Conservation (phyloP, 495 filamentous ascomycete genomes). For the Alectoria sarmentosa region DNA sequence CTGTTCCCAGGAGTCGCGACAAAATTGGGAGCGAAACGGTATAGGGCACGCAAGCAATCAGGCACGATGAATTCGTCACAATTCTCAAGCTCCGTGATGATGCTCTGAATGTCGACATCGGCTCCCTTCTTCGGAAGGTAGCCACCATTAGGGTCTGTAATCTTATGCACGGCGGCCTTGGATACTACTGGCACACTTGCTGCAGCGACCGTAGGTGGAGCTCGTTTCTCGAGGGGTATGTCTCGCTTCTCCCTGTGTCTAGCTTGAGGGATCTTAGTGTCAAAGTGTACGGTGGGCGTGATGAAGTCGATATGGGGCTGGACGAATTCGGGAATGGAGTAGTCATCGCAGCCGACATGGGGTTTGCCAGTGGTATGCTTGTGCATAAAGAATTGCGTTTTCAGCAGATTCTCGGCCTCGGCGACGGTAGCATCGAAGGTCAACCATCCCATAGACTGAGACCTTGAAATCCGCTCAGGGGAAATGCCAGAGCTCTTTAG, state of each 20-base stretch:
- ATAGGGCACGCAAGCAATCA: conserved; percentile 48
- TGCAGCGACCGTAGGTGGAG: conserved; percentile 18
- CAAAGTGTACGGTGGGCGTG: conserved; percentile 40
- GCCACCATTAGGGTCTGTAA: conserved; percentile 23
- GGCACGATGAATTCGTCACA: conserved; percentile 46
- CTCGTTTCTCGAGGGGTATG: conserved; percentile 3
- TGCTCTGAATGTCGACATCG: conserved; percentile 22
- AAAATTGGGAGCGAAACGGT: conserved; percentile 40
- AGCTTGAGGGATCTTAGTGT: conserved; percentile 26
- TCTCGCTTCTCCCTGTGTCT: conserved; percentile 3
- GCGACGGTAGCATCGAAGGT: conserved; percentile 45
- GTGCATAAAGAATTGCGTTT: conserved; percentile 53
- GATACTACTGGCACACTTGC: conserved; percentile 27
- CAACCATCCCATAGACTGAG: conserved; percentile 41
- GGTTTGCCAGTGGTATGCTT: conserved; percentile 40
- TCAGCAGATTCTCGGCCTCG: conserved; percentile 50
- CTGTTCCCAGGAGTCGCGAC: conserved; percentile 38
- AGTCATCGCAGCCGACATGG: conserved; percentile 46
- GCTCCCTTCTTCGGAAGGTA: conserved; percentile 31
- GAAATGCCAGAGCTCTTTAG: conserved; percentile 44
- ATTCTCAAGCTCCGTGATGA: conserved; percentile 28
- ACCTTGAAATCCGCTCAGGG: conserved; percentile 39
- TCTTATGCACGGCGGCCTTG: conserved; percentile 25
- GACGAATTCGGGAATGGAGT: conserved; percentile 47
- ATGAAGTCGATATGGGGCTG: conserved; percentile 52